Evolutionary conservation across 1,284 basidiomycete species (phyloP).

Genomic region (Uromyces viciae-fabae): DNA sequence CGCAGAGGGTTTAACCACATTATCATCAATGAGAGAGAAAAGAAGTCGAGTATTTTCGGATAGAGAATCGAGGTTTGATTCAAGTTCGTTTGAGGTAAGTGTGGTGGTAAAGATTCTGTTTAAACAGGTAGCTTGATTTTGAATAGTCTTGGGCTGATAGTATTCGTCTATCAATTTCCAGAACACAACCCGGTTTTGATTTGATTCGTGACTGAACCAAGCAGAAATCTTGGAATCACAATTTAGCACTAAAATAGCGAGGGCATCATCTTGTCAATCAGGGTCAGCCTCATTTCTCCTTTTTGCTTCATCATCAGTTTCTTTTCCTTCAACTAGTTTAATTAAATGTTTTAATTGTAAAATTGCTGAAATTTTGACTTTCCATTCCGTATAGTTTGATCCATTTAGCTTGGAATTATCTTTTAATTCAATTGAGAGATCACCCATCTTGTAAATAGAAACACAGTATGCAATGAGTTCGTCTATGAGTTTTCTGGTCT

Average conservation of each 20-base stretch:
- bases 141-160: constrained; percentile 13
- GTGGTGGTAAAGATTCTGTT: not conserved
- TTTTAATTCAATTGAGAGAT: not conserved
- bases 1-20: not conserved
- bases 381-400: constrained; percentile 3
- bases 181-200: not conserved
- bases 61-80: not conserved
- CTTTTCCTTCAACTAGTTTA: not conserved
- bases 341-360: constrained; percentile 2
- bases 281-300: not conserved
- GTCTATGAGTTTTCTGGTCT: too few species aligned
- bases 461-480: too few species aligned
- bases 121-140: constrained; percentile 1
- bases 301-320: not conserved
- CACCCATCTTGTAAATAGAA: too few species aligned
- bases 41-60: not conserved
- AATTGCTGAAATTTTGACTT: not conserved
- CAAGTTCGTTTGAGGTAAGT: not conserved
- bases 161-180: not conserved
- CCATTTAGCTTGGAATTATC: not conserved
- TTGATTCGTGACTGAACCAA: not conserved
- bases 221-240: not conserved
- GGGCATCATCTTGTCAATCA: not conserved
- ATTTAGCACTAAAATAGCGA: not conserved
- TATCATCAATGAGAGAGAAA: not conserved